Conservation (phyloP, 2,329 filamentous ascomycete genomes). For the Tolypocladium capitatum region DNA sequence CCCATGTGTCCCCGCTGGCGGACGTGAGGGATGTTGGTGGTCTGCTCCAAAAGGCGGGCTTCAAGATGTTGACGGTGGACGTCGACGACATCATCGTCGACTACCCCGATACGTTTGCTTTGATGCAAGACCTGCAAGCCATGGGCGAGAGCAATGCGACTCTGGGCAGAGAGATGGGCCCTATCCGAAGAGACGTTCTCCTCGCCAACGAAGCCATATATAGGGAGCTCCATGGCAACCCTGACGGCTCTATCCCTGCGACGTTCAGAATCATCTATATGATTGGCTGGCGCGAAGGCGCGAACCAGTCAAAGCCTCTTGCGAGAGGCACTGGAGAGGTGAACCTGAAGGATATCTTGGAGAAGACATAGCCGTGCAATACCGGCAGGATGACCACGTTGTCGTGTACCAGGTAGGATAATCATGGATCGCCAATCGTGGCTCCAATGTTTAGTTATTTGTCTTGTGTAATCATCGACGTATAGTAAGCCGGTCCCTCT, state of each 20-base stretch:
- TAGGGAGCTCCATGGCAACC: conserved; percentile 70
- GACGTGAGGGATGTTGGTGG: conserved; percentile 88
- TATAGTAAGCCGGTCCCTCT: conserved; percentile 1
- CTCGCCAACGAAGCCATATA: conserved; percentile 85
- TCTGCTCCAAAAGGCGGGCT: conserved; percentile 72
- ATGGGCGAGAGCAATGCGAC: conserved; percentile 96
- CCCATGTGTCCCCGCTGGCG: conserved; percentile 80
- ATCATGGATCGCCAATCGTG: neutral
- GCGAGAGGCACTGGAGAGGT: conserved; percentile 73
- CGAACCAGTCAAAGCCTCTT: conserved; percentile 66
- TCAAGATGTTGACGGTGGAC: conserved; percentile 92
- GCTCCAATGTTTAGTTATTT: neutral
- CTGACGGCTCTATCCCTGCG: conserved; percentile 64
- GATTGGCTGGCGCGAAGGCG: conserved; percentile 93
- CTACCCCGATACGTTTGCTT: conserved; percentile 75
- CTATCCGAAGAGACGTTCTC: conserved; percentile 69
- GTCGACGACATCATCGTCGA: conserved; percentile 95
- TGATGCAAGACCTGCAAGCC: conserved; percentile 88
- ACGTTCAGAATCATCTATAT: conserved; percentile 95
- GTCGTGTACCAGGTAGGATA: neutral
- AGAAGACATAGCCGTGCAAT: conserved; percentile 24
- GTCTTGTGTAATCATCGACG: neutral
- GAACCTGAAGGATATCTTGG: conserved; percentile 71
- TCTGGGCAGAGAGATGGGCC: conserved; percentile 66
- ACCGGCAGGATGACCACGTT: neutral